phyloP scores from a whole-genome alignment of 163 green algal species.

The Coccomyxa subellipsoidea region DNA sequence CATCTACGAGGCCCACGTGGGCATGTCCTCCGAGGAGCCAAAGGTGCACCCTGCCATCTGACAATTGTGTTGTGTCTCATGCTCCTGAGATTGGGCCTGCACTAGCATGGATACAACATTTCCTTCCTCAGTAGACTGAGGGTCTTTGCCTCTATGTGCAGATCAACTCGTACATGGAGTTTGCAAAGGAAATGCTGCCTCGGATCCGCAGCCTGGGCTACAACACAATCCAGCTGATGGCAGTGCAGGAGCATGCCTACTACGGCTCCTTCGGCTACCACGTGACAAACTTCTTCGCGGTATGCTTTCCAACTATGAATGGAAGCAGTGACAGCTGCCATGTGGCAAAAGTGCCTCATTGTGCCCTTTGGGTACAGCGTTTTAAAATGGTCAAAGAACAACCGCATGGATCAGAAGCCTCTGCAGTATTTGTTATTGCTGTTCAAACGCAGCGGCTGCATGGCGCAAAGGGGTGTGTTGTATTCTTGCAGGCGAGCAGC shows the following conservation, averaged over 20 bases:
- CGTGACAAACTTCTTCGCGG: conserved; percentile 97
- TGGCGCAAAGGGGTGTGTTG: not conserved
- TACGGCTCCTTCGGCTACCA: conserved; percentile 97
- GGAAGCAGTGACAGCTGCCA: too few relatives aligned
- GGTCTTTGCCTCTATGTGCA: conserved; percentile 13
- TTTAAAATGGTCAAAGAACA: too few relatives aligned
- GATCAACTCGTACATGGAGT: conserved; percentile 95
- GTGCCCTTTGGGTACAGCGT: too few relatives aligned
- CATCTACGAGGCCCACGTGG: conserved; percentile 98
- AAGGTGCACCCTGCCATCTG: conserved; percentile 30
- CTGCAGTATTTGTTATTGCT: too few relatives aligned
- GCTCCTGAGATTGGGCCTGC: not conserved
- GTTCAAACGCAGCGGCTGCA: too few relatives aligned
- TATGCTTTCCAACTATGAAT: too few relatives aligned
- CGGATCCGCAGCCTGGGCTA: conserved; percentile 93
- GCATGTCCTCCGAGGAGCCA: conserved; percentile 86
- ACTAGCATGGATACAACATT: not conserved
- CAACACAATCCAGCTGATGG: conserved; percentile 99
- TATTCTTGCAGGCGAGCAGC: conserved; percentile 46
- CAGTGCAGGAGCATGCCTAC: conserved; percentile 89
- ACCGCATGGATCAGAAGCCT: too few relatives aligned
- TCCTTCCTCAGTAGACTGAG: not conserved
- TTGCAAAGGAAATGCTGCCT: conserved; percentile 88
- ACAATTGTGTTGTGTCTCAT: not conserved
- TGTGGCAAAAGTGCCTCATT: too few relatives aligned